These are phyloP conservation scores for Bipolaris sorokiniana DNA, from an alignment of 2,329 filamentous ascomycete genomes.

Conservation along the genomic window DNA sequence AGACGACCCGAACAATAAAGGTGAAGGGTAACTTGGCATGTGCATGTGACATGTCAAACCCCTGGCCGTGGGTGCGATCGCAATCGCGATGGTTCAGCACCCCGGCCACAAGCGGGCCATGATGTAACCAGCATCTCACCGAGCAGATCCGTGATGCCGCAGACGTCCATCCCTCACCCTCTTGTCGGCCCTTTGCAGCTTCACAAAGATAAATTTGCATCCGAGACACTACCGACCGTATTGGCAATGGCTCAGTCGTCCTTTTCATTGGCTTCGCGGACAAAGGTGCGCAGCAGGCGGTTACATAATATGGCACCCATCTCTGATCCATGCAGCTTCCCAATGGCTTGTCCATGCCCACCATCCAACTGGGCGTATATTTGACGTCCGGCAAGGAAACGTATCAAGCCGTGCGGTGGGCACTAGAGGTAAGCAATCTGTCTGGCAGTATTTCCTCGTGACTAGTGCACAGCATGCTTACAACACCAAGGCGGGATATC, in stretches of 20 bases:
- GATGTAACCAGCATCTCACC: constrained; percentile 34
- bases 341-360: constrained; percentile 71
- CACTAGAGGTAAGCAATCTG: constrained; percentile 56
- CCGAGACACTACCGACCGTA: constrained; percentile 17
- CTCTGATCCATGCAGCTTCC: constrained; percentile 47
- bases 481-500: constrained; percentile 54
- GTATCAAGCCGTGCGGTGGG: constrained; percentile 62
- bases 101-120: constrained; percentile 25
- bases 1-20: no score
- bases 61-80: not conserved
- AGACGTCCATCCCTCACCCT: constrained; percentile 15
- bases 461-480: constrained; percentile 23
- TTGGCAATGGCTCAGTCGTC: constrained; percentile 41
- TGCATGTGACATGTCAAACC: not conserved
- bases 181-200: constrained; percentile 31
- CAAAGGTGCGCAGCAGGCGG: constrained; percentile 40
- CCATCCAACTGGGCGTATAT: constrained; percentile 77
- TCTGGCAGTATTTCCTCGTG: constrained; percentile 12
- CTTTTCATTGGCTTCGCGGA: constrained; percentile 53
- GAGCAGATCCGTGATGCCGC: constrained; percentile 34
- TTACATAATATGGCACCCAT: constrained; percentile 9
- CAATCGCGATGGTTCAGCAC: constrained; percentile 5
- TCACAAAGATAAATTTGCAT: constrained; percentile 30
- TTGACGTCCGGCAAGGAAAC: constrained; percentile 70
- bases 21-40: no score